phyloP scores from a whole-genome alignment of 169 alveolate species.

The Eimeria necatrix region DNA sequence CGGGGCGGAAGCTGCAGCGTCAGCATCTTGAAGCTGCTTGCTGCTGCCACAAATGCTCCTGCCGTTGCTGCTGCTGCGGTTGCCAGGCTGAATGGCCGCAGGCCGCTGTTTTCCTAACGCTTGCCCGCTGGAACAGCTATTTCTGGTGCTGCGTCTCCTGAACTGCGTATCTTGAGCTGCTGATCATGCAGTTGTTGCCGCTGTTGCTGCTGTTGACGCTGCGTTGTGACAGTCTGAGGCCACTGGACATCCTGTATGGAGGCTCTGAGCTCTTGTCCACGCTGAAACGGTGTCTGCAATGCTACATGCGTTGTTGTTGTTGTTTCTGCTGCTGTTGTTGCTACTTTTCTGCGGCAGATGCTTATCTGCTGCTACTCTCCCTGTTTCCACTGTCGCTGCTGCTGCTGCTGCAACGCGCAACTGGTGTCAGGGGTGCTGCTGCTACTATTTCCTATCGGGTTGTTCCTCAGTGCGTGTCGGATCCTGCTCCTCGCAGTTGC shows the following conservation, averaged over 20 bases:
- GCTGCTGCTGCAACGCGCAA: conserved; percentile 28
- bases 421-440: not conserved
- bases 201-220: conserved; percentile 6
- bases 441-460: not conserved
- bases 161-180: not conserved
- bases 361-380: not conserved
- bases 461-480: not conserved
- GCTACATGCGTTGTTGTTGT: no score
- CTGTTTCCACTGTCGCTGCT: not conserved
- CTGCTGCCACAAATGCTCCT: conserved; percentile 25
- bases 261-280: not conserved
- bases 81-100: not conserved
- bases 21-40: conserved; percentile 29
- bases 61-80: not conserved
- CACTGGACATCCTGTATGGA: not conserved
- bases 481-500: not conserved
- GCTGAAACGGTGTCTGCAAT: no score
- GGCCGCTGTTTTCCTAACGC: not conserved
- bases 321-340: not conserved
- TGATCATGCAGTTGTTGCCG: not conserved
- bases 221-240: not conserved
- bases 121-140: not conserved
- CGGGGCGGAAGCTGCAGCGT: conserved; percentile 63
- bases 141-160: conserved; percentile 15
- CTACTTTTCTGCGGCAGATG: not conserved